Base-by-base conservation (phyloP, 495 filamentous ascomycete species). In the Neurospora sp. region DNA sequence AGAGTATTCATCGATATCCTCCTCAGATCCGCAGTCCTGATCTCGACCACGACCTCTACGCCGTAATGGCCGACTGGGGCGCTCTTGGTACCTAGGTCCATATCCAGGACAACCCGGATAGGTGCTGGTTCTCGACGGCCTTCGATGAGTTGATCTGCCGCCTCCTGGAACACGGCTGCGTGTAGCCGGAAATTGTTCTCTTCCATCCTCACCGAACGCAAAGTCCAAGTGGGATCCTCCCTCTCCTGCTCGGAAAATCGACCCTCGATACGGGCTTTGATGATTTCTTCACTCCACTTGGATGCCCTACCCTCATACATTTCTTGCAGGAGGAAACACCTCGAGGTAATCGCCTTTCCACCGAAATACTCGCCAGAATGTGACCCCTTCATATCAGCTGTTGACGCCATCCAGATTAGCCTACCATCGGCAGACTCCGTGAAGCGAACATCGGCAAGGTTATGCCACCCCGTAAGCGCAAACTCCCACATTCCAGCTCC, bases 221-320 rank as follows among this genome's bases (percentile, higher is more conserved):
- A 83, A 35, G 91, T 89, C 93, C 94, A 97, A 75, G 89, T 90
- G 37, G 89, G 85, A 68, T 89, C 88, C 81, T 97, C 92, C 71
- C 94, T 87, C 84, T 96, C 91, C 35, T 82, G 80, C 75, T 97
- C 93, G 3, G 92, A 81, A 76, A 93, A 95, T 44, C 96, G 87
- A 9, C 89, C 91, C 80, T 97, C 95, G 70, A 97, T 90, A 72
- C 89, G 89, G 11, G 95, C 95, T 80, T 93, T 95, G 31, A 88
- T 87, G 35, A 97, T 85, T 74, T 99, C 96, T 82, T 99, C 96
- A 9, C 89, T 89, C 76, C 93, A 89, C 53, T 91, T 91, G 65
- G 83, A 82, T 7, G 92, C 92, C 74, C 88, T 95, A 12, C 91
- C 91, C 78, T 97, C 92, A 78, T 97, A 96, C 35, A 88, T 85